Conservation (phyloP, 768 basidiomycete species). For the Xanthoconium stramineum region DNA sequence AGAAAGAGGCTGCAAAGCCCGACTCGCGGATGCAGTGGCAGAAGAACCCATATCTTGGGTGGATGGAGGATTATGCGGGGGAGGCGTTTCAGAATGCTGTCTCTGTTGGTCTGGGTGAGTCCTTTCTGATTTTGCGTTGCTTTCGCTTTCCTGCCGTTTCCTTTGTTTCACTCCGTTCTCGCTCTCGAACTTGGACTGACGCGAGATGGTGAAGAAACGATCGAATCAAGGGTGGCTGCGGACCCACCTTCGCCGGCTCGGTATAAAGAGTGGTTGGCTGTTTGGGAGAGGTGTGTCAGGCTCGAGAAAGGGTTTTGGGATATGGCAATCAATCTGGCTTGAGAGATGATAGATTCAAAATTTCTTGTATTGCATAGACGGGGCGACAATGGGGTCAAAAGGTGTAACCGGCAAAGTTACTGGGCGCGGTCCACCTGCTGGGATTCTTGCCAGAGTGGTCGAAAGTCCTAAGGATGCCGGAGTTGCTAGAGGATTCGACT, state of each 20-base stretch:
- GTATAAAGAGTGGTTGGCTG: conserved; percentile 60
- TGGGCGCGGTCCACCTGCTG: no score
- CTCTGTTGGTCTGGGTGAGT: conserved; percentile 66
- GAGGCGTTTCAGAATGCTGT: conserved; percentile 71
- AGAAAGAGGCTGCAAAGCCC: conserved; percentile 46
- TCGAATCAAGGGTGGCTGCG: conserved; percentile 60
- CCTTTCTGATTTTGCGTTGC: no score
- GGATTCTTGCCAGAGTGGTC: no score
- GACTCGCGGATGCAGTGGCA: conserved; percentile 54
- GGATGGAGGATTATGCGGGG: conserved; percentile 82
- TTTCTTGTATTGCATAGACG: no score
- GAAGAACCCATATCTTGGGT: conserved; percentile 70
- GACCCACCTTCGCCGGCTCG: conserved; percentile 62
- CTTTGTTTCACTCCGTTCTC: not conserved
- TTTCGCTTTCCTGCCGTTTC: no score
- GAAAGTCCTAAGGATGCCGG: no score
- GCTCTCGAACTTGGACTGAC: not conserved
- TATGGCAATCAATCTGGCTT: conserved; percentile 42
- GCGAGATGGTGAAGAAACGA: conserved; percentile 45
- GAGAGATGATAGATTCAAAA: not conserved
- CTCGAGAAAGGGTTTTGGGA: conserved; percentile 92
- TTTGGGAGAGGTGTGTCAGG: conserved; percentile 74
- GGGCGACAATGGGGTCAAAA: no score
- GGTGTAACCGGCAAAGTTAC: no score
- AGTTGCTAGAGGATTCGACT: no score